Conservation (phyloP, 1,139 yeast genomes). For the Hyphopichia fennica region DNA sequence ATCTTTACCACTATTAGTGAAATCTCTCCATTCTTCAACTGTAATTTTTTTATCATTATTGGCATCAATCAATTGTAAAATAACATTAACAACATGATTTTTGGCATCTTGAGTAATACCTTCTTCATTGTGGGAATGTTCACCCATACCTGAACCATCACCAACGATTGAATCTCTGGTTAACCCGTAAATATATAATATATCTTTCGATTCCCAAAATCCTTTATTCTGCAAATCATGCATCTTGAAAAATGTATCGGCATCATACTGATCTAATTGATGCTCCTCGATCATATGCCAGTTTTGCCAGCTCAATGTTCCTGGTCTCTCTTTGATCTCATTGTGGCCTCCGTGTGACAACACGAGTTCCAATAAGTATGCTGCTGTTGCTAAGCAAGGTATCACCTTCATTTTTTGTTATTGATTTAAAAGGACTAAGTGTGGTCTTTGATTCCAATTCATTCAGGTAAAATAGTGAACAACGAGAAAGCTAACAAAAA, state of each 20-base stretch:
- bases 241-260: constrained; percentile 73
- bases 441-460: no score
- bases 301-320: constrained; percentile 63
- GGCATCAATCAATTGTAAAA: constrained; percentile 62
- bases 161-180: constrained; percentile 74
- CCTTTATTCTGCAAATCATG: constrained; percentile 69
- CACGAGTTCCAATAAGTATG: constrained; percentile 6
- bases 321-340: constrained; percentile 36
- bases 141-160: constrained; percentile 88
- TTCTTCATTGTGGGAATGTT: constrained; percentile 59
- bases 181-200: constrained; percentile 79
- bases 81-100: constrained; percentile 53
- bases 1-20: constrained; percentile 59
- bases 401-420: neutral
- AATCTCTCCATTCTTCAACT: constrained; percentile 72
- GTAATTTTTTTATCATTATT: constrained; percentile 66
- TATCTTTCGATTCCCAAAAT: constrained; percentile 60
- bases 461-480: no score
- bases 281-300: constrained; percentile 95
- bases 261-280: constrained; percentile 68
- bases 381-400: neutral
- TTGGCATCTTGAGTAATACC: constrained; percentile 56
- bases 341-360: constrained; percentile 18
- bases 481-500: no score
- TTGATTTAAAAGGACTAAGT: no score